These are phyloP conservation scores for Trichomonas tenax DNA, from an alignment of 208 protist genomes.

Conservation along the genomic window DNA sequence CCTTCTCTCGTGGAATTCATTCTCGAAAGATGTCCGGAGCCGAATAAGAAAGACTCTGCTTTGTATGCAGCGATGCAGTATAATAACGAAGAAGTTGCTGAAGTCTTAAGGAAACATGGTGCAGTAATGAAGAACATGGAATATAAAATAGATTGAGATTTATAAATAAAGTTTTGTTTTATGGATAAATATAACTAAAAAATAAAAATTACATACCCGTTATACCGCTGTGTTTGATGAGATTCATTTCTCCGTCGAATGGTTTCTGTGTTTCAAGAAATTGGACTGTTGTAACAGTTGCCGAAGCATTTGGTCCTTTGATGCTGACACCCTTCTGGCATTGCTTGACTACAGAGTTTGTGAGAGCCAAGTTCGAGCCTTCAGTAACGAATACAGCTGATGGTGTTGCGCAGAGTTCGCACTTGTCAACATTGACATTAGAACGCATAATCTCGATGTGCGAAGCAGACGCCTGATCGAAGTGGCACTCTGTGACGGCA, in stretches of 20 bases:
- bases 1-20: not conserved
- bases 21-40: not conserved
- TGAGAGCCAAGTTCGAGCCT: not conserved
- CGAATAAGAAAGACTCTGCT: not conserved
- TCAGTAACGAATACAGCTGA: not conserved
- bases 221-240: not conserved
- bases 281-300: not conserved
- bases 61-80: not conserved
- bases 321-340: not conserved
- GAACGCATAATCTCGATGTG: not conserved
- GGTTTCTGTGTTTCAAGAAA: not conserved
- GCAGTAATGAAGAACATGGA: not conserved
- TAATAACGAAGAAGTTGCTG: not conserved
- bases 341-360: not conserved
- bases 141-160: no score
- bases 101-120: not conserved
- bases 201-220: no score
- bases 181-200: no score
- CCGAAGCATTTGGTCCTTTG: not conserved
- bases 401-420: not conserved
- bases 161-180: no score
- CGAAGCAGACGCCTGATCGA: not conserved
- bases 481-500: not conserved
- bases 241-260: not conserved
- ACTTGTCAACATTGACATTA: not conserved